Evolutionary conservation across 306 rosid species (phyloP).

Genomic region (Ammopiptanthus mongolicus): DNA sequence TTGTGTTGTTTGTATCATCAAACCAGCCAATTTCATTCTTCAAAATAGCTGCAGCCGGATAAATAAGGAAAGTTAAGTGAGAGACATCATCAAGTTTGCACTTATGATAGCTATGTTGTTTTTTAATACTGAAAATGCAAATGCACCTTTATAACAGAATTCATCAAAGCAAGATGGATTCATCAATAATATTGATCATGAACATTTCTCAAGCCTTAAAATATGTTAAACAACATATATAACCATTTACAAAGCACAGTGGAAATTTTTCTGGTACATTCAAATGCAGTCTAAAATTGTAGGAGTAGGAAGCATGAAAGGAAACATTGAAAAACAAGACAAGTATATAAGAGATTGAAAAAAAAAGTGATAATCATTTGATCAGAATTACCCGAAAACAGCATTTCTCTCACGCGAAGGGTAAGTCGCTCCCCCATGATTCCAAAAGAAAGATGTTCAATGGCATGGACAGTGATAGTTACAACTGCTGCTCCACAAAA

Average conservation of each 20-base stretch:
- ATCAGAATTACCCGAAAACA: conserved; percentile 70
- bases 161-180: conserved; percentile 8
- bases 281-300: background rate
- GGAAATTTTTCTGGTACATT: background rate
- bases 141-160: background rate
- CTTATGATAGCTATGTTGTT: background rate
- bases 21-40: conserved; percentile 97
- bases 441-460: conserved; percentile 83
- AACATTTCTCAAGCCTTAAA: background rate
- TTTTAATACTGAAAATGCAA: background rate
- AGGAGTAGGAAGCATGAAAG: background rate
- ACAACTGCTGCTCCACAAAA: conserved; percentile 66
- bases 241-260: background rate
- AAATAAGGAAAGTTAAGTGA: conserved; percentile 1
- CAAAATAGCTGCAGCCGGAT: conserved; percentile 67
- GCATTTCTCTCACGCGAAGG: conserved; percentile 79
- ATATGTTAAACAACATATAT: background rate
- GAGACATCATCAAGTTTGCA: background rate
- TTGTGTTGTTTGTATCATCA: conserved; percentile 77
- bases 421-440: conserved; percentile 96
- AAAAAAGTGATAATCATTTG: background rate
- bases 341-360: background rate
- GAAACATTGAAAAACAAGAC: background rate
- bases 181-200: conserved; percentile 7
- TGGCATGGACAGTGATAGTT: conserved; percentile 74